These are phyloP conservation scores for Aspergillus tamarii DNA, from an alignment of 2,329 filamentous ascomycete species.

Conservation along the genomic window DNA sequence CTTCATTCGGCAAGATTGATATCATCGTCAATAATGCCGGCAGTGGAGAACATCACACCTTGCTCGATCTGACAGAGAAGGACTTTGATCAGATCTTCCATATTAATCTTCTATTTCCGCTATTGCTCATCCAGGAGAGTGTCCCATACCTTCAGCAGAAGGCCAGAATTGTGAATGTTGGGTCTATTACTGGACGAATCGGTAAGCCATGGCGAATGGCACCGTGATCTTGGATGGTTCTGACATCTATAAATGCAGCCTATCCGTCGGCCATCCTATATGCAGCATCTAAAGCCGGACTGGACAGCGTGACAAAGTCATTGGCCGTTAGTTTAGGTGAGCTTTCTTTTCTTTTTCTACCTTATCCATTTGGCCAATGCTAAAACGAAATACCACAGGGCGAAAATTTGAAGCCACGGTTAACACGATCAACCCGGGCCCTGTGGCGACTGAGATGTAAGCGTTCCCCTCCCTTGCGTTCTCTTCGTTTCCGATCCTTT, in stretches of 20 bases:
- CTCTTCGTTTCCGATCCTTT: not conserved
- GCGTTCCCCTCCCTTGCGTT: not conserved
- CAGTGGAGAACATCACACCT: not conserved
- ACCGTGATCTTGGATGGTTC: not conserved
- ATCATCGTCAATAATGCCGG: slow-evolving; percentile 1
- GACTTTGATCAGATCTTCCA: not conserved
- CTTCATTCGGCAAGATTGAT: not conserved
- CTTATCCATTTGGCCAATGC: not conserved
- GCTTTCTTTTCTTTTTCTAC: not conserved
- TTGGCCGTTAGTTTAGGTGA: not conserved
- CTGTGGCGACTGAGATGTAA: slow-evolving; percentile 8
- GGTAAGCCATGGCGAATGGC: not conserved
- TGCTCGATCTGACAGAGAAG: not conserved
- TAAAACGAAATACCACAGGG: not conserved
- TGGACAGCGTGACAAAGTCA: not conserved
- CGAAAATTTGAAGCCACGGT: slow-evolving; percentile 7
- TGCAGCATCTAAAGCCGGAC: not conserved
- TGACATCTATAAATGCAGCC: not conserved
- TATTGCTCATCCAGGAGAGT: not conserved
- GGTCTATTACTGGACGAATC: not conserved
- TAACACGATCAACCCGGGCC: slow-evolving; percentile 7
- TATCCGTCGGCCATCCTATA: not conserved
- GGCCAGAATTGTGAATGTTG: not conserved
- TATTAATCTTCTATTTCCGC: not conserved
- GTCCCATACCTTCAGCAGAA: not conserved